phyloP scores from a whole-genome alignment of 2,329 filamentous ascomycete species.

The Spiromastix sp. region DNA sequence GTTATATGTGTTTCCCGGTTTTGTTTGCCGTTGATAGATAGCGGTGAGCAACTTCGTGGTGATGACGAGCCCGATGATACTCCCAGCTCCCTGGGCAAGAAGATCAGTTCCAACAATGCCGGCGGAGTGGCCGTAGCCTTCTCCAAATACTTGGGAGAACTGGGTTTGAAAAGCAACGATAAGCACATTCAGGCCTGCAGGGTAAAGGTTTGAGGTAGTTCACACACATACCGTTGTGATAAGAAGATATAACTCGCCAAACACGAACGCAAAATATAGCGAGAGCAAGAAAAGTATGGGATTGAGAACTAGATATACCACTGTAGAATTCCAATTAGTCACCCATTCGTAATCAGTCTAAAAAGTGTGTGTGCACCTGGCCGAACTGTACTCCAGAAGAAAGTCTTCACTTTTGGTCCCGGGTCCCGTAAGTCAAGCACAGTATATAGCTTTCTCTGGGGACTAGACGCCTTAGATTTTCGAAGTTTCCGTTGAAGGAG shows the following conservation, averaged over 20 bases:
- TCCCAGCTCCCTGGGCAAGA: constrained; percentile 2
- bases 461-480: not conserved
- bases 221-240: constrained; percentile 2
- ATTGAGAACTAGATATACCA: constrained; percentile 3
- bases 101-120: constrained; percentile 4
- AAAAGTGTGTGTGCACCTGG: not conserved
- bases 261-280: constrained; percentile 4
- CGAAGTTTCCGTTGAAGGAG: constrained; percentile 4
- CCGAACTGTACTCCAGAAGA: not conserved
- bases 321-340: not conserved
- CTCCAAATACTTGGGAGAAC: constrained; percentile 2
- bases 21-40: constrained; percentile 1
- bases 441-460: constrained; percentile 3
- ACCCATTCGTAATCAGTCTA: not conserved
- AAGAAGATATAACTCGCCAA: constrained; percentile 5
- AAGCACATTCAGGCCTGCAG: not conserved
- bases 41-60: not conserved
- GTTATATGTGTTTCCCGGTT: not conserved
- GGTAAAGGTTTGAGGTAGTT: not conserved
- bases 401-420: not conserved
- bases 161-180: not conserved
- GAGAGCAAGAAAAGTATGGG: constrained; percentile 3
- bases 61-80: constrained; percentile 1
- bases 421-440: not conserved
- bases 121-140: constrained; percentile 4